Evolutionary conservation across 805 yeast species (phyloP).

Genomic region (Starmerella floricola): DNA sequence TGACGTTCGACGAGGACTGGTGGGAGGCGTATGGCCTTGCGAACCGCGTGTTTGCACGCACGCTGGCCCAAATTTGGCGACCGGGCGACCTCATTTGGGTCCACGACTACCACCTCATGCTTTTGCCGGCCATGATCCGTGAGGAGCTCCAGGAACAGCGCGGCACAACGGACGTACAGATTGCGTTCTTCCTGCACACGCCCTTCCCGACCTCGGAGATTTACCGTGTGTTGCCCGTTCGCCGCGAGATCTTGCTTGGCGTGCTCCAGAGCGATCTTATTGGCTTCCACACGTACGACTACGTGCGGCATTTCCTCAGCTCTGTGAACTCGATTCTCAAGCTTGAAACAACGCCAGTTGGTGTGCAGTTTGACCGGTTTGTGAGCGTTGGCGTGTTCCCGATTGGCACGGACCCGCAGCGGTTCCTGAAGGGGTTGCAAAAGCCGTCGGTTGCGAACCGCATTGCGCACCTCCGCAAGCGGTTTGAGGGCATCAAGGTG

Average conservation of each 20-base stretch:
- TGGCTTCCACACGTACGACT: conserved; percentile 98
- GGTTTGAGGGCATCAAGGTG: conserved; percentile 64
- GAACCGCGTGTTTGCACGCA: conserved; percentile 66
- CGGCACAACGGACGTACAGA: conserved; percentile 44
- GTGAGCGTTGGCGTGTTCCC: conserved; percentile 94
- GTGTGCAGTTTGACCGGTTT: conserved; percentile 66
- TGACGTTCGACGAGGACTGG: conserved; percentile 92
- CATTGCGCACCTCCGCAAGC: conserved; percentile 48
- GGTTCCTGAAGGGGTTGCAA: conserved; percentile 67
- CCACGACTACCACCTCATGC: conserved; percentile 94
- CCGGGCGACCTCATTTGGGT: conserved; percentile 93
- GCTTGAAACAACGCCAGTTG: conserved; percentile 79
- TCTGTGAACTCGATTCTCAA: conserved; percentile 76
- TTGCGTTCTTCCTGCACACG: conserved; percentile 92
- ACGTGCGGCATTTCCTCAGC: conserved; percentile 88
- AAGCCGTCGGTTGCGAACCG: conserved; percentile 52
- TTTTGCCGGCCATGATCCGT: conserved; percentile 78
- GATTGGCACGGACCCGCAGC: conserved; percentile 95
- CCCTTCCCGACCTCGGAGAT: conserved; percentile 98
- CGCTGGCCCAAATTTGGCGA: conserved; percentile 52
- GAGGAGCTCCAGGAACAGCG: conserved; percentile 37
- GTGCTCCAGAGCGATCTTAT: conserved; percentile 86
- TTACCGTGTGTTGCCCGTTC: conserved; percentile 87
- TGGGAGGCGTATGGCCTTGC: conserved; percentile 98
- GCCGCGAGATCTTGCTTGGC: conserved; percentile 83